These are phyloP conservation scores for Phaeosphaeria sp. DNA, from an alignment of 2,329 filamentous ascomycete species.

Conservation along the genomic window DNA sequence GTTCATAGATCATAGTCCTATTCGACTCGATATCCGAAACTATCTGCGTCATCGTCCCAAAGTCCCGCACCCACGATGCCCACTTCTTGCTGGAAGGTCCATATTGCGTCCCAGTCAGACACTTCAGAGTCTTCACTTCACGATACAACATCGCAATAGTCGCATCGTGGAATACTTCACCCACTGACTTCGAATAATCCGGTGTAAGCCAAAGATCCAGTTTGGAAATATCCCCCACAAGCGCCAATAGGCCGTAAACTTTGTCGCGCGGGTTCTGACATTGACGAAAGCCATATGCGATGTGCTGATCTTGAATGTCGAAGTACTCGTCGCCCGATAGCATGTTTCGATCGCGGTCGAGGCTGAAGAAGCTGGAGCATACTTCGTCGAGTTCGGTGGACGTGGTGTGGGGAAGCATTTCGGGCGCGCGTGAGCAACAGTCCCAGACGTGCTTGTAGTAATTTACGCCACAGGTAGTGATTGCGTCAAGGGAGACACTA, in stretches of 20 bases:
- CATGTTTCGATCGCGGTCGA: background rate
- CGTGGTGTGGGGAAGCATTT: background rate
- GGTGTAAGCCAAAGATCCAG: background rate
- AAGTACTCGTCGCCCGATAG: background rate
- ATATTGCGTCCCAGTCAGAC: background rate
- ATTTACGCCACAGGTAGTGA: background rate
- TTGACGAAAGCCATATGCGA: background rate
- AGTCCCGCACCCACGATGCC: background rate
- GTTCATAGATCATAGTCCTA: background rate
- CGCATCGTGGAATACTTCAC: background rate
- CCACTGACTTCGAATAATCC: background rate
- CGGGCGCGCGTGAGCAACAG: background rate
- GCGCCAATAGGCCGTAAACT: background rate
- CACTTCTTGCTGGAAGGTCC: background rate
- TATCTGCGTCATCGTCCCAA: background rate
- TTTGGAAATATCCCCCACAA: background rate
- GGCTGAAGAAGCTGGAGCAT: background rate
- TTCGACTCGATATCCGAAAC: background rate
- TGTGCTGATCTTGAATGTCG: background rate
- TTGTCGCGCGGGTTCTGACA: background rate
- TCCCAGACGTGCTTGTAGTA: background rate
- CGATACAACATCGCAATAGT: background rate
- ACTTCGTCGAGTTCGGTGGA: background rate
- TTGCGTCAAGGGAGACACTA: background rate
- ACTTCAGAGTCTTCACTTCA: background rate